Evolutionary conservation across 2,329 filamentous ascomycete genomes (phyloP).

Genomic region (Clarireedia monteithiana): DNA sequence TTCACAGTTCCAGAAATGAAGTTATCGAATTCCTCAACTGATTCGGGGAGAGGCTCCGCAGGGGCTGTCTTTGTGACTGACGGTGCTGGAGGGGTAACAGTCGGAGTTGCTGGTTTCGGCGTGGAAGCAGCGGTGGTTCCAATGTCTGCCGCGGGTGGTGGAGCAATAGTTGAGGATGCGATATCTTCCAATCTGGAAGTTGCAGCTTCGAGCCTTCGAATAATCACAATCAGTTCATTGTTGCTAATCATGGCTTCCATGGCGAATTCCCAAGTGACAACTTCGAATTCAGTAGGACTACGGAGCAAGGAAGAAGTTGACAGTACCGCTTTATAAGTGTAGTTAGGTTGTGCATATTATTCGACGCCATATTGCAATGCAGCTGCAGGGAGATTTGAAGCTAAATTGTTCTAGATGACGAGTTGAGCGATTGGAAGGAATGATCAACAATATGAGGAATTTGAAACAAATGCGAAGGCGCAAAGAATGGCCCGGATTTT

Average conservation of each 20-base stretch:
- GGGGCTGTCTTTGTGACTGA: slow-evolving; percentile 35
- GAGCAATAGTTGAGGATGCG: slow-evolving; percentile 64
- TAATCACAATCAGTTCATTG: slow-evolving; percentile 25
- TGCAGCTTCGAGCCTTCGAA: slow-evolving; percentile 83
- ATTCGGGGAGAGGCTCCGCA: slow-evolving; percentile 57
- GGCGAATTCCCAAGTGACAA: slow-evolving; percentile 1
- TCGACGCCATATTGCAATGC: slow-evolving; percentile 53
- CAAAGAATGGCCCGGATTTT: neutral
- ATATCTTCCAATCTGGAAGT: slow-evolving; percentile 96
- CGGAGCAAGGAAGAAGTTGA: slow-evolving; percentile 16
- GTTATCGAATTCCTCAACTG: slow-evolving; percentile 81
- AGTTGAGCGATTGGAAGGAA: neutral
- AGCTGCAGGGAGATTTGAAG: slow-evolving; percentile 15
- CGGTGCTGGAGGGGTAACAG: slow-evolving; percentile 30
- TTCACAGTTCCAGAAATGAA: slow-evolving; percentile 68
- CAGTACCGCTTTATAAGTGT: slow-evolving; percentile 96
- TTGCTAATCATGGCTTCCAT: slow-evolving; percentile 20
- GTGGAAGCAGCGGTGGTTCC: slow-evolving; percentile 32
- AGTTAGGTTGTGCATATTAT: slow-evolving; percentile 91
- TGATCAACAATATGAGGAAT: neutral
- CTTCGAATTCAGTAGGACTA: neutral
- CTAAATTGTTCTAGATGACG: neutral
- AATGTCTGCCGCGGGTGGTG: slow-evolving; percentile 29
- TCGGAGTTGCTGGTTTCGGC: slow-evolving; percentile 19
- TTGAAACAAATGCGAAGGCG: neutral